Evolutionary conservation across 2,329 filamentous ascomycete species (phyloP), one percentile per base, ranked within the genome.

Genomic region (Claviceps citrina): DNA sequence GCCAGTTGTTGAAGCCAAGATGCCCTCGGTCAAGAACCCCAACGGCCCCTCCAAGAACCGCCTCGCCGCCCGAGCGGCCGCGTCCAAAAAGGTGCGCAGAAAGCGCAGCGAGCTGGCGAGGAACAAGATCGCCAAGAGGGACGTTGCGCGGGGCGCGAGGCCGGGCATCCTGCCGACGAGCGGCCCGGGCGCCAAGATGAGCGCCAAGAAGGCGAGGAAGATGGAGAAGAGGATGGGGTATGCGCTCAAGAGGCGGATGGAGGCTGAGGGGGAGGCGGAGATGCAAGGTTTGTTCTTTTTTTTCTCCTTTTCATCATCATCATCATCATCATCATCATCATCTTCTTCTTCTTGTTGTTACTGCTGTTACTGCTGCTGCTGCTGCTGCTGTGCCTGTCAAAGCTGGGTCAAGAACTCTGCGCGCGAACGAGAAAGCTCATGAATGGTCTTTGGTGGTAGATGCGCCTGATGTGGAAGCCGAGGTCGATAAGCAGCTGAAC

Each of bases 21-120:
- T 73, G 69, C 64, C 67, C 13, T 74, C 70, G 36, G 65, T 72
- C 49, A 68, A 69, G 47, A 76, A 73, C 59, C 71, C 71, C 51
- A 76, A 76, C 64, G 63, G 61, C 35, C 63, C 64, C 8, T 73
- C 68, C 39, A 67, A 66, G 51, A 73, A 72, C 62, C 66, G 70
- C 12, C 56, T 68, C 30, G 61, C 60, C 15, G 66, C 67, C 27
- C 61, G 62, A 44, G 61, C 63, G 16, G 60, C 66, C 39, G 66
- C 58, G 46, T 56, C 59, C 31, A 63, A 61, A 39, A 68, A 68
- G 46, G 51, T 57, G 36, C 54, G 57, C 43, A 63, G 63, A 51
- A 64, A 70, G 58, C 54, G 55, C 40, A 57, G 57, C 28, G 57
- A 58, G 39, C 51, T 55, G 35, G 57, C 54, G 43, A 58, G 59